Evolutionary conservation across 257 asterid species (phyloP).

Genomic region (Coffea canephora): DNA sequence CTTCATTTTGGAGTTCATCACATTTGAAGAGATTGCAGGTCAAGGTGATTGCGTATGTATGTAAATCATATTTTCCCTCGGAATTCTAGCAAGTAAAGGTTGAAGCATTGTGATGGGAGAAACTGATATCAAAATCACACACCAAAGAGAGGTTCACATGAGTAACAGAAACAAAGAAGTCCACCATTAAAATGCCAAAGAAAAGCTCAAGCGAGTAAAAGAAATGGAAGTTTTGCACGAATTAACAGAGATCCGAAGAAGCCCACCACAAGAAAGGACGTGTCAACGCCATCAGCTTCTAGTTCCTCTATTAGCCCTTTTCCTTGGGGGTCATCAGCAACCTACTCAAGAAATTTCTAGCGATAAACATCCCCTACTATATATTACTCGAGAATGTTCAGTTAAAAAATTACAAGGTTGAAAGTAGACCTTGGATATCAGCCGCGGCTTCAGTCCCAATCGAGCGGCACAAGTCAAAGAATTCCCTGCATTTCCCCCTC

Average conservation of each 20-base stretch:
- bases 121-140: not conserved
- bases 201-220: not conserved
- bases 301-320: constrained; percentile 81
- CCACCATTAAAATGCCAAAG: constrained; percentile 32
- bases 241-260: constrained; percentile 1
- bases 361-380: not conserved
- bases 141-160: not conserved
- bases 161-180: constrained; percentile 15
- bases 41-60: not conserved
- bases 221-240: too few species aligned
- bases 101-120: not conserved
- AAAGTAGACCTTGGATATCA: constrained; percentile 72
- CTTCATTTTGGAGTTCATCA: not conserved
- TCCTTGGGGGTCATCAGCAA: constrained; percentile 92
- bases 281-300: constrained; percentile 79
- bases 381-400: not conserved
- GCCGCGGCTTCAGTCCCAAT: constrained; percentile 70
- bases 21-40: not conserved
- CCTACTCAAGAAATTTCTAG: constrained; percentile 38
- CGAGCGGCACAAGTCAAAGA: constrained; percentile 91
- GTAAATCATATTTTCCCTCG: not conserved
- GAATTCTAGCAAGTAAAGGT: not conserved
- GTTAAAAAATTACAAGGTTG: not conserved
- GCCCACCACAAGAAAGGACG: constrained; percentile 72
- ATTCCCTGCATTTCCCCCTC: constrained; percentile 97